These are phyloP conservation scores for Maudiozyma turicensis DNA, from an alignment of 805 yeast species.

Conservation along the genomic window DNA sequence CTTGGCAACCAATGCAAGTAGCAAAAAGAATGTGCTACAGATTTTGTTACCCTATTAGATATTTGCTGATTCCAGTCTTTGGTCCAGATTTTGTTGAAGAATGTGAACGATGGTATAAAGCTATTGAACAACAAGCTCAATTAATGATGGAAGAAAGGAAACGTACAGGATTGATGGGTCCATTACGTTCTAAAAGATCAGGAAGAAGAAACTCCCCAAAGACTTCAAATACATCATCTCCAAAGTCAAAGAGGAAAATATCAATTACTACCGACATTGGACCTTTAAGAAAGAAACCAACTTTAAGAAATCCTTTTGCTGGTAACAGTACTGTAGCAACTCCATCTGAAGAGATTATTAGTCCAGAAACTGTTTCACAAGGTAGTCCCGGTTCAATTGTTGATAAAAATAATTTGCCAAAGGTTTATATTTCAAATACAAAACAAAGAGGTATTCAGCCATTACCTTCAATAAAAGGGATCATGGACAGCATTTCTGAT, in stretches of 20 bases:
- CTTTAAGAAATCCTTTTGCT: background rate
- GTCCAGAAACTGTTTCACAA: background rate
- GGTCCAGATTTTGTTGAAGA: slow-evolving; percentile 49
- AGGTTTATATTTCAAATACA: background rate
- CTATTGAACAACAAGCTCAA: slow-evolving; percentile 3
- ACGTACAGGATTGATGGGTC: background rate
- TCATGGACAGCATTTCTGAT: background rate
- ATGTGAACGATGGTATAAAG: slow-evolving; percentile 31
- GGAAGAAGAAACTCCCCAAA: background rate
- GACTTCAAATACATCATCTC: background rate
- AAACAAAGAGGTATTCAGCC: background rate
- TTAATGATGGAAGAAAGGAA: slow-evolving; percentile 3
- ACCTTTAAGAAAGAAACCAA: background rate
- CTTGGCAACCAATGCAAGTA: slow-evolving; percentile 73
- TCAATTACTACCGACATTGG: background rate
- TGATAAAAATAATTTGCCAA: background rate
- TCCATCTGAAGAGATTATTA: background rate
- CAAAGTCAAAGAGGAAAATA: background rate
- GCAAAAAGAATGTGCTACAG: slow-evolving; percentile 60
- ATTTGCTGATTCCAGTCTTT: slow-evolving; percentile 67
- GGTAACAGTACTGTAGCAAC: background rate
- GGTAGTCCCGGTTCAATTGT: background rate
- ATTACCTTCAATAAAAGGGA: slow-evolving; percentile 4
- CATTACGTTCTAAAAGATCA: background rate
- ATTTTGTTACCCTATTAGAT: slow-evolving; percentile 71